Conservation (phyloP, 352 stramenopile species). For the Pythium diclinum region DNA sequence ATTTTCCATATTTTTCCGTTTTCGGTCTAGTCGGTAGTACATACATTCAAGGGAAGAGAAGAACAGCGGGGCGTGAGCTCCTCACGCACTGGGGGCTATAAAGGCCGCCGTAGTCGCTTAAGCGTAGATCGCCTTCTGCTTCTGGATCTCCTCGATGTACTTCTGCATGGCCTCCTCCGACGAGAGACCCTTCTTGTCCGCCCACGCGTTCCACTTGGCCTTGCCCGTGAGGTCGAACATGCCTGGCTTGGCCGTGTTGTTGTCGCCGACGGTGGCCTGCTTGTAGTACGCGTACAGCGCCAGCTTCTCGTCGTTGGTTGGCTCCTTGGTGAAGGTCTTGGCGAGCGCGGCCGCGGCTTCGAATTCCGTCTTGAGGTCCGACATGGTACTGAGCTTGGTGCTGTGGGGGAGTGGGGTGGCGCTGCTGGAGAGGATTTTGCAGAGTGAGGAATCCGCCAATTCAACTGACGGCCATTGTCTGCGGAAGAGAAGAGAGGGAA, state of each 20-base stretch:
- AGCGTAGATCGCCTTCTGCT: constrained; percentile 80
- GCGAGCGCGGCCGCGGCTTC: constrained; percentile 73
- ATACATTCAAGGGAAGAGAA: constrained; percentile 1
- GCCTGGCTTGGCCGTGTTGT: constrained; percentile 73
- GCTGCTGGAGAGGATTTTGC: constrained; percentile 28
- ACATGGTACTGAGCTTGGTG: constrained; percentile 43
- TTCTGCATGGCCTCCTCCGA: constrained; percentile 83
- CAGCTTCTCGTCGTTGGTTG: constrained; percentile 89
- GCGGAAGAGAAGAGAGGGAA: constrained; percentile 8
- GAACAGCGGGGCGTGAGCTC: neutral
- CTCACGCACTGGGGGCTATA: neutral
- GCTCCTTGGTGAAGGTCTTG: constrained; percentile 81
- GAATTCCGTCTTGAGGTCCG: constrained; percentile 81
- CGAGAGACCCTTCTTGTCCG: constrained; percentile 80
- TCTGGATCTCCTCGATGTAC: constrained; percentile 86
- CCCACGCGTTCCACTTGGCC: constrained; percentile 89
- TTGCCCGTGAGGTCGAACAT: constrained; percentile 88
- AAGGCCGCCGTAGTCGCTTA: constrained; percentile 30
- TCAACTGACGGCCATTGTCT: neutral
- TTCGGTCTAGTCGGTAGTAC: neutral
- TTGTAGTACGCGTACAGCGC: constrained; percentile 89
- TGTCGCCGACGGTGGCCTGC: constrained; percentile 87
- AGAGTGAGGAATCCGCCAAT: constrained; percentile 35
- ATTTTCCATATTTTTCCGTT: constrained; percentile 7
- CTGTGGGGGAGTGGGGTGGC: constrained; percentile 15